Evolutionary conservation across 2,329 filamentous ascomycete genomes (phyloP).

Genomic region (Sporothrix globosa): DNA sequence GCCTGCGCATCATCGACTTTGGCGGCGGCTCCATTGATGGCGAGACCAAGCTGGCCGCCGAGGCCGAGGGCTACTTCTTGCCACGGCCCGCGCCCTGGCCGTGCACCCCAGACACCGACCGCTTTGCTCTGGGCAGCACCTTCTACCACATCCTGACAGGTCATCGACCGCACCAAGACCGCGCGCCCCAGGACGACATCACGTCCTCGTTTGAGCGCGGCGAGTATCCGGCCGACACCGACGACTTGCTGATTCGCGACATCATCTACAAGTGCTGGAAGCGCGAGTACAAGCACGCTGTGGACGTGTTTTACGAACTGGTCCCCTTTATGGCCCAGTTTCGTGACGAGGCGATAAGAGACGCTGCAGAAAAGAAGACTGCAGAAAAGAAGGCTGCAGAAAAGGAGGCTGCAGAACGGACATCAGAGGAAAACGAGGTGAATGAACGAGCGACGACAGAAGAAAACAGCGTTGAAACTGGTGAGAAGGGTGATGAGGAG

Average conservation of each 20-base stretch:
- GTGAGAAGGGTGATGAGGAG: no score
- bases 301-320: background rate
- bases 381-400: background rate
- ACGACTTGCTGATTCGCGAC: background rate
- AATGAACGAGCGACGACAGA: no score
- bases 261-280: conserved; percentile 19
- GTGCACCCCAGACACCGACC: background rate
- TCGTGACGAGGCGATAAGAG: background rate
- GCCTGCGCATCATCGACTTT: conserved; percentile 13
- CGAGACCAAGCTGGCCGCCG: background rate
- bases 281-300: background rate
- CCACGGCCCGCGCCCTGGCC: background rate
- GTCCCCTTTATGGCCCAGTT: conserved; percentile 8
- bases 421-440: no score
- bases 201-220: conserved; percentile 1
- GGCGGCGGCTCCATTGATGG: conserved; percentile 20
- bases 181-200: background rate
- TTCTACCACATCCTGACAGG: conserved; percentile 24
- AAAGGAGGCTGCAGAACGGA: background rate
- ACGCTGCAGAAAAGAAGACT: background rate
- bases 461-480: no score
- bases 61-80: background rate
- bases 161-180: conserved; percentile 2
- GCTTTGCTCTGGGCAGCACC: conserved; percentile 12
- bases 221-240: conserved; percentile 1